Evolutionary conservation across 371 early-diverging fungal genomes (phyloP).

Genomic region (Rhizomucor pusillus): DNA sequence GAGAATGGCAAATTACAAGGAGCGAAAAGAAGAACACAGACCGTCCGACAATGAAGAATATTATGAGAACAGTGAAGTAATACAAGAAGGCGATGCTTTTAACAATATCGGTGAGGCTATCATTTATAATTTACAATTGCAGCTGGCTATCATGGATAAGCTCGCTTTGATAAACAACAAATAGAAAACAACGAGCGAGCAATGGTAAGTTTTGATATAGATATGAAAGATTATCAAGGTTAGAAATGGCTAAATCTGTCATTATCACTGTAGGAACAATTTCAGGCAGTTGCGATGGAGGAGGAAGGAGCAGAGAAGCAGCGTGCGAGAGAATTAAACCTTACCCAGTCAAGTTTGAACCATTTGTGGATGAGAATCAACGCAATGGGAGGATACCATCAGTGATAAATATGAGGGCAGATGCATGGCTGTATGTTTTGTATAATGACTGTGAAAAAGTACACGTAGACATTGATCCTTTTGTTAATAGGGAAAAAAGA

Average conservation of each 20-base stretch:
- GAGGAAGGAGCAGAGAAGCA: constrained; percentile 5
- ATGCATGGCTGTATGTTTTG: too few relatives aligned
- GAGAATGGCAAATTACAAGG: too few relatives aligned
- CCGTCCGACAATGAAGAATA: too few relatives aligned
- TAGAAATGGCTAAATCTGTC: background rate
- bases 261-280: constrained; percentile 3
- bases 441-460: background rate
- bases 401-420: background rate
- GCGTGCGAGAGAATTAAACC: constrained; percentile 9
- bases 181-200: constrained; percentile 12
- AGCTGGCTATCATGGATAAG: constrained; percentile 10
- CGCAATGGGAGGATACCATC: background rate
- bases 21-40: too few relatives aligned
- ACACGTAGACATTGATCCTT: background rate
- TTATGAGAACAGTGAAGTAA: too few relatives aligned
- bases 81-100: too few relatives aligned
- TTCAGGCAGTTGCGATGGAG: constrained; percentile 1
- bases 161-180: constrained; percentile 12
- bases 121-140: constrained; percentile 20
- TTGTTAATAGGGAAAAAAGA: background rate
- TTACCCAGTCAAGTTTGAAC: constrained; percentile 6
- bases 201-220: constrained; percentile 9
- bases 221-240: background rate
- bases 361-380: constrained; percentile 15
- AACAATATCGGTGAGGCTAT: too few relatives aligned